These are phyloP conservation scores for Salix exigua DNA, from an alignment of 345 rosid genomes.

Conservation along the genomic window DNA sequence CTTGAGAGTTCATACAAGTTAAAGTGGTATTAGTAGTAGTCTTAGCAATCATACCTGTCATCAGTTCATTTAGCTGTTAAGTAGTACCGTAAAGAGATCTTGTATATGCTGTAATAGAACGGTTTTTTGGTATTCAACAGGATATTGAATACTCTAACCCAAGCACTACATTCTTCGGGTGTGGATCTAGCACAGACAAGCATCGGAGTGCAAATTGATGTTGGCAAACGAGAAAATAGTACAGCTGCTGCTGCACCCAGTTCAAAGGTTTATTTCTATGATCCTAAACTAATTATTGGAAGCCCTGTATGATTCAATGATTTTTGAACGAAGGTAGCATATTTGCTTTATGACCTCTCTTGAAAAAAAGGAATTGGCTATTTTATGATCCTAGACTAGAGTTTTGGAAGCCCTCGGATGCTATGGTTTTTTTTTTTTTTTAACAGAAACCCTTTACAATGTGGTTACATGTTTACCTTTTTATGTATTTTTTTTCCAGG, in stretches of 20 bases:
- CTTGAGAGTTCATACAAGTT: not conserved
- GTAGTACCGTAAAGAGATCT: not conserved
- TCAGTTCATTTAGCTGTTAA: not conserved
- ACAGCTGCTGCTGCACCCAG: slow-evolving; percentile 26
- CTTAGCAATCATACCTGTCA: not conserved
- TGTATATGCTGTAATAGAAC: slow-evolving; percentile 3
- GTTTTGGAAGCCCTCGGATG: not conserved
- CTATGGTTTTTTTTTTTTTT: not conserved
- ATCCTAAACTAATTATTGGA: not conserved
- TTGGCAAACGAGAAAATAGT: slow-evolving; percentile 38
- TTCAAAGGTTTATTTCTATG: slow-evolving; percentile 39
- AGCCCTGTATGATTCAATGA: not conserved
- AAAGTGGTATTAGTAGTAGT: not conserved
- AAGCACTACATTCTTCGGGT: slow-evolving; percentile 59
- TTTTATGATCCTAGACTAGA: not conserved
- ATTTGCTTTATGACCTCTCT: not conserved
- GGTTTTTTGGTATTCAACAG: slow-evolving; percentile 33
- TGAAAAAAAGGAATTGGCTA: not conserved
- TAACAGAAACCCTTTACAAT: not conserved
- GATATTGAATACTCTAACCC: slow-evolving; percentile 49
- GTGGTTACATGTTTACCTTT: not conserved
- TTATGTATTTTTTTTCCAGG: slow-evolving; percentile 25
- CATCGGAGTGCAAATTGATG: slow-evolving; percentile 64
- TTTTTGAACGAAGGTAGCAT: not conserved
- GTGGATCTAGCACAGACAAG: slow-evolving; percentile 61